phyloP scores from a whole-genome alignment of 2,329 filamentous ascomycete species.

The Penicillium oxalicum region DNA sequence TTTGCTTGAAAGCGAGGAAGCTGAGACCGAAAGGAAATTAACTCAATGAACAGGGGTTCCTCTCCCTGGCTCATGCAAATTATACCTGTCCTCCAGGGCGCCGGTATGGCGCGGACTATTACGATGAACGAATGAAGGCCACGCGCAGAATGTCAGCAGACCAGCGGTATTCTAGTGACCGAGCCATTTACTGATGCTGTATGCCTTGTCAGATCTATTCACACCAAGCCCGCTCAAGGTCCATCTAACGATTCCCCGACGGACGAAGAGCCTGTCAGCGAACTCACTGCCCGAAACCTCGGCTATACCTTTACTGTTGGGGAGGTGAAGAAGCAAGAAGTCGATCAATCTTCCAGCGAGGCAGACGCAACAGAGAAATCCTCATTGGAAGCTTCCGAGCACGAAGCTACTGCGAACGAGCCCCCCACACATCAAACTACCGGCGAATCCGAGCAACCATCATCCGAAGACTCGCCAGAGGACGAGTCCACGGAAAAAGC shows the following conservation, averaged over 20 bases:
- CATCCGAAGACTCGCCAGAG: background rate
- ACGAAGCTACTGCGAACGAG: background rate
- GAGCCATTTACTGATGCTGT: constrained; percentile 2
- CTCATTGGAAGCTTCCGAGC: background rate
- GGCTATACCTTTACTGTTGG: constrained; percentile 8
- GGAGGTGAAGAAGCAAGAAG: background rate
- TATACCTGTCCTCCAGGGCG: constrained; percentile 42
- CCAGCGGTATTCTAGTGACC: background rate
- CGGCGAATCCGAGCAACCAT: background rate
- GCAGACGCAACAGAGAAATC: background rate
- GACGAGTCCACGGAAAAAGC: background rate
- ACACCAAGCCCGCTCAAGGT: background rate
- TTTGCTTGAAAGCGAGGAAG: background rate
- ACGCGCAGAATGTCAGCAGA: constrained; percentile 33
- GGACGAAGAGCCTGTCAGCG: background rate
- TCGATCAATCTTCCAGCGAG: constrained; percentile 1
- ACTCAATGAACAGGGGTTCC: constrained; percentile 37
- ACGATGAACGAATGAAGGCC: constrained; percentile 48
- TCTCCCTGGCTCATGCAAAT: constrained; percentile 46
- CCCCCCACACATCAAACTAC: background rate
- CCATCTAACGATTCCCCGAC: background rate
- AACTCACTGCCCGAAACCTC: background rate
- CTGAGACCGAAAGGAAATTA: constrained; percentile 10
- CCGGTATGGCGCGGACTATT: constrained; percentile 45
- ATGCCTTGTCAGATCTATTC: constrained; percentile 11